A percentile compares a stretch with the other conserved stretches of the same genome.
These are phyloP conservation scores for Naganishia kalamii DNA, from an alignment of 768 basidiomycete species.

Conservation along the genomic window DNA sequence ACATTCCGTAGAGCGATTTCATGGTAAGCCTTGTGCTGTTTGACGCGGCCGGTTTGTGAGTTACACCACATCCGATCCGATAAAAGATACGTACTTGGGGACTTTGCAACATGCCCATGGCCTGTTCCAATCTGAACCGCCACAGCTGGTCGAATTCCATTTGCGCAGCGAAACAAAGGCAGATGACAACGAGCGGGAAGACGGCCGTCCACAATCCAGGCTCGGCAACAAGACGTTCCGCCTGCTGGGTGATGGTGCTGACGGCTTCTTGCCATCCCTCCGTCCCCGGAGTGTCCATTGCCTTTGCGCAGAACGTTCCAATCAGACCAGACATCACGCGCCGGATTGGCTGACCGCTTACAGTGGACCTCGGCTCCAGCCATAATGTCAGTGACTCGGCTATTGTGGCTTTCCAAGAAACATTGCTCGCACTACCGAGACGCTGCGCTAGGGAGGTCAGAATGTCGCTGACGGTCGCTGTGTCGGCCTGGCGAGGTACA, in stretches of 20 bases:
- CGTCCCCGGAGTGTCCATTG: neutral
- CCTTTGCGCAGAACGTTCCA: neutral
- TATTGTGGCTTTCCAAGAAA: conserved; percentile 9
- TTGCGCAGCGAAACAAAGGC: neutral
- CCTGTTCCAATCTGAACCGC: conserved; percentile 15
- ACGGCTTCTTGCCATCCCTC: conserved; percentile 15
- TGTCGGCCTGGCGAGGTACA: neutral
- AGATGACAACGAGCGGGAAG: conserved; percentile 4
- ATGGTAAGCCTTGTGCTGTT: conserved; percentile 5
- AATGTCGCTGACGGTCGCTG: neutral
- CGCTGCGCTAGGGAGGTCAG: neutral
- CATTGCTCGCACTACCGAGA: neutral
- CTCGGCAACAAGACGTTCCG: conserved; percentile 13
- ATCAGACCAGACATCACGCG: neutral
- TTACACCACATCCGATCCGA: neutral
- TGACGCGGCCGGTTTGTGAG: neutral
- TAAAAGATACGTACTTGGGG: conserved; percentile 6
- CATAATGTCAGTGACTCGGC: conserved; percentile 8
- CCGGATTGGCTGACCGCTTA: neutral
- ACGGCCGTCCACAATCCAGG: conserved; percentile 15
- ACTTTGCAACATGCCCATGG: conserved; percentile 16
- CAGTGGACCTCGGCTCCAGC: conserved; percentile 4
- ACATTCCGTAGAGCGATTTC: conserved; percentile 11
- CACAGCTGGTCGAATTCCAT: conserved; percentile 10
- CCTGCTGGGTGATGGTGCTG: conserved; percentile 14